These are phyloP conservation scores for Nannochloris sp. DNA, from an alignment of 139 green algal species.

Conservation along the genomic window DNA sequence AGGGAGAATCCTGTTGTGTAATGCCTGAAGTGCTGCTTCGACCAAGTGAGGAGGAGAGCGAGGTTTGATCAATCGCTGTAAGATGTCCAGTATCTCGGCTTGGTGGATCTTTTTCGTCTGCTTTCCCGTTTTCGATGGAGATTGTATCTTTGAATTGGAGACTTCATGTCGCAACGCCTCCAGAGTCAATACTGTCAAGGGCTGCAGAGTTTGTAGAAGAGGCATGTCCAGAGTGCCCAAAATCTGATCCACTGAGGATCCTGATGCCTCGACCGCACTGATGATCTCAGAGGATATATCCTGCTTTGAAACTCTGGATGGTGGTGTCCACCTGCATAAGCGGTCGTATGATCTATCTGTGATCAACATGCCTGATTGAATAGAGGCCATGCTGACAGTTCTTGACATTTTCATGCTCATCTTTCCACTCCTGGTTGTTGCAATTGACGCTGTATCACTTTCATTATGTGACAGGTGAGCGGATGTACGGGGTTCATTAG, in stretches of 20 bases:
- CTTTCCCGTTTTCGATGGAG: neutral
- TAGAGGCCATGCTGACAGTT: too few relatives aligned
- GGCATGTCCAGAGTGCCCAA: conserved; percentile 3
- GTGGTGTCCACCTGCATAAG: neutral
- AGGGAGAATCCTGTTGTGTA: neutral
- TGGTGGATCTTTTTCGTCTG: neutral
- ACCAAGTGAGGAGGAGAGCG: neutral
- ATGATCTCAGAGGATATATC: neutral
- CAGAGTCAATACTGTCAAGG: neutral
- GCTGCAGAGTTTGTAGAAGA: conserved; percentile 3
- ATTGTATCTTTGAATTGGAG: neutral
- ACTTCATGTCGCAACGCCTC: neutral
- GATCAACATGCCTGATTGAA: too few relatives aligned
- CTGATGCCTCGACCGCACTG: neutral
- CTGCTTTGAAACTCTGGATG: neutral
- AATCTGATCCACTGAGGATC: neutral
- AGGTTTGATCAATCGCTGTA: neutral
- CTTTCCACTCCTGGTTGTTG: too few relatives aligned
- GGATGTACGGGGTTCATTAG: too few relatives aligned
- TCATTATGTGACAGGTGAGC: too few relatives aligned
- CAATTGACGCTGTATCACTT: too few relatives aligned
- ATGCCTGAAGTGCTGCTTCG: neutral
- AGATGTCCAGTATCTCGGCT: neutral
- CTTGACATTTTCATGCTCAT: too few relatives aligned
- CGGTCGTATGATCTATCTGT: neutral